Base-by-base conservation (phyloP, 2,329 filamentous ascomycete genomes). In the Leptographium radiaticola region DNA sequence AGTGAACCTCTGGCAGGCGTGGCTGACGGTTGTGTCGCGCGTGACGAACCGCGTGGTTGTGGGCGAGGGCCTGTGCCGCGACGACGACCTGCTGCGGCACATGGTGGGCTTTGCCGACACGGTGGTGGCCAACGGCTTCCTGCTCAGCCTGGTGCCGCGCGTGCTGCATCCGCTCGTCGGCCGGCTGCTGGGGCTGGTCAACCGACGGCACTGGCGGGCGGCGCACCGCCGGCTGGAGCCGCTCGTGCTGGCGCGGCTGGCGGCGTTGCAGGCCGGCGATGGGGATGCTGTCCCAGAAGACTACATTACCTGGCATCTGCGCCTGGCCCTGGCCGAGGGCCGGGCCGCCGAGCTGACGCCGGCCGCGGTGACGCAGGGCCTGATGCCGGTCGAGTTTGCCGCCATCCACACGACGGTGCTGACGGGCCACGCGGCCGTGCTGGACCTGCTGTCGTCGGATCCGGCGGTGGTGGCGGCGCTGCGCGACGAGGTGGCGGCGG, bases 371-470 rank as follows among this genome's bases (percentile, higher is more conserved):
- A 74, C 75, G 2, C 71, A 74, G 56, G 69, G 75, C 15, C 63
- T 81, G 6, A 65, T 82, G 39, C 75, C 77, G 0, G 66, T 82
- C 45, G 74, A 80, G 60, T 80, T 81, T 56, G 78, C 77, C 3
- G 73, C 76, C 18, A 78, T 80, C 31, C 77, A 81, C 63, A 81
- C 78, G 2, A 80, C 78, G 0, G 70, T 73, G 8, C 59, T 80
- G 13, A 79, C 77, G 0, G 70, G 72, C 3, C 71, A 74, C 47
- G 70, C 70, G 38, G 65, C 71, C 36, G 59, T 77, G 51, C 60
- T 77, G 11, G 75, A 79, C 55, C 60, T 79, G 8, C 62, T 76
- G 39, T 62, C 68, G 1, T 66, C 72, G 0, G 62, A 69, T 6
- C 66, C 69, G 0, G 57, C 63, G 1, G 62, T 66, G 25, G 52